Percentiles rank a stretch among this genome's conserved stretches.
Evolutionary conservation across 345 rosid genomes (phyloP).

Genomic region (Eucalyptus tenuipes): DNA sequence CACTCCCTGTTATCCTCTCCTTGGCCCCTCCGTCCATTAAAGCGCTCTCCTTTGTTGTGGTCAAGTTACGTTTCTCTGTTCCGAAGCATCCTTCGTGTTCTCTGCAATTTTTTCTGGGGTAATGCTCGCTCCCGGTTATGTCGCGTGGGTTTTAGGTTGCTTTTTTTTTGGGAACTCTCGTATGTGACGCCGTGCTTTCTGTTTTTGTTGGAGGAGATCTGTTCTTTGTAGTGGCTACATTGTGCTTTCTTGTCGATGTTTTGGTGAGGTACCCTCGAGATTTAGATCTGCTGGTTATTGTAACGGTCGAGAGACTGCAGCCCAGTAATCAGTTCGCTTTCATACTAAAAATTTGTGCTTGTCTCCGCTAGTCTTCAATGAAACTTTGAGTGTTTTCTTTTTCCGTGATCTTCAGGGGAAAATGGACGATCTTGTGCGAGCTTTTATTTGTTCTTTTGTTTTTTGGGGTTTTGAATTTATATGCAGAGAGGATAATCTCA

Average conservation of each 20-base stretch:
- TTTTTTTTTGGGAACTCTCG: background rate
- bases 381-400: background rate
- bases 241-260: background rate
- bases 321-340: background rate
- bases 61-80: background rate
- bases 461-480: background rate
- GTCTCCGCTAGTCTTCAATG: background rate
- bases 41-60: no score
- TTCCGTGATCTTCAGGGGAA: background rate
- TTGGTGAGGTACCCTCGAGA: background rate
- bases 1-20: background rate
- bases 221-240: background rate
- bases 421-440: background rate
- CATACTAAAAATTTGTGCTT: background rate
- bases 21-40: background rate
- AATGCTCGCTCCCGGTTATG: background rate
- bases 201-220: background rate
- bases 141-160: background rate
- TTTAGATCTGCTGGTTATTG: background rate
- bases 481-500: background rate
- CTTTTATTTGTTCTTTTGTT: background rate
- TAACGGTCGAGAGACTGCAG: background rate
- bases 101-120: background rate
- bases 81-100: background rate
- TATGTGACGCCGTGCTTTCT: background rate